phyloP scores from a whole-genome alignment of 306 rosid genomes.

The Alnus rubra region DNA sequence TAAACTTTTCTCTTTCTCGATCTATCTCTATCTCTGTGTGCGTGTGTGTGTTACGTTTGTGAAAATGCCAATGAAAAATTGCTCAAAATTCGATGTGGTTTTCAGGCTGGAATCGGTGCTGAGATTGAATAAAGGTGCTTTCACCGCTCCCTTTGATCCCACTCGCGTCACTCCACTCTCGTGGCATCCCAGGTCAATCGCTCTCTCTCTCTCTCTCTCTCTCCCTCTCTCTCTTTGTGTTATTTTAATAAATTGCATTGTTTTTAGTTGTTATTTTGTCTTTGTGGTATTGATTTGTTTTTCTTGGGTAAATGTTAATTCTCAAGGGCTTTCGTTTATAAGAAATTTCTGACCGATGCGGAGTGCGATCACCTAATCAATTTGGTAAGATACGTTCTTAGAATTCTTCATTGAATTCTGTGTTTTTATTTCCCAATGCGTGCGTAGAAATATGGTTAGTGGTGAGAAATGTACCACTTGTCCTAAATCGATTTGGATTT shows the following conservation, averaged over 20 bases:
- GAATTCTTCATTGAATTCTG: constrained; percentile 1
- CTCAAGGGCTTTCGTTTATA: constrained; percentile 84
- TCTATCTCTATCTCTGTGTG: neutral
- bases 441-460: neutral
- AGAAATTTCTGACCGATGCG: constrained; percentile 60
- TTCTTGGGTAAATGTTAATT: constrained; percentile 10
- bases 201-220: constrained; percentile 2
- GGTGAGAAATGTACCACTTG: neutral
- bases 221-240: neutral
- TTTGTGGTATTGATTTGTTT: neutral
- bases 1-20: neutral
- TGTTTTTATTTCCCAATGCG: neutral
- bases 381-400: constrained; percentile 48
- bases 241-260: neutral
- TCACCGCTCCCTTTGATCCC: constrained; percentile 66
- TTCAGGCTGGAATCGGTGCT: constrained; percentile 61
- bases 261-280: neutral
- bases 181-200: constrained; percentile 82
- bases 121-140: constrained; percentile 37
- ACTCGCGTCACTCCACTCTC: constrained; percentile 81
- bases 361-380: constrained; percentile 81
- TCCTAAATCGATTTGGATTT: constrained; percentile 9
- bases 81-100: constrained; percentile 8
- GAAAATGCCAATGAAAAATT: neutral
- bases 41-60: neutral